Percentiles rank a stretch among this genome's conserved stretches.
phyloP scores from a whole-genome alignment of 495 filamentous ascomycete species.

The Hypoxylon fragiforme region DNA sequence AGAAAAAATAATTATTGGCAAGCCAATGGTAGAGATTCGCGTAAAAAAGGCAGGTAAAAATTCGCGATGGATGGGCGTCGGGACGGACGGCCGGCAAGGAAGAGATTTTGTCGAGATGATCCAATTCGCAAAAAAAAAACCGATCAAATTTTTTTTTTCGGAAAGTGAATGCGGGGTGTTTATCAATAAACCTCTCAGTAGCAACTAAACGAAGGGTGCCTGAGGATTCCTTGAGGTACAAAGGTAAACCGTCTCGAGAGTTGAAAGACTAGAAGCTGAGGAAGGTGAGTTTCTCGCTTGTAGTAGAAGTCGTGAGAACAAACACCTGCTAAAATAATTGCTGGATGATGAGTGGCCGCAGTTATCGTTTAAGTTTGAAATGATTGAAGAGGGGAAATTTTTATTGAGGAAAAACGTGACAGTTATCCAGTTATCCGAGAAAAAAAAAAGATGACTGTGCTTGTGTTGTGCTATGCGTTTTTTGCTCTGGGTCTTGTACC shows the following conservation, averaged over 20 bases:
- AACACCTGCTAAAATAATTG: constrained; percentile 14
- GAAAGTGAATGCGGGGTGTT: constrained; percentile 34
- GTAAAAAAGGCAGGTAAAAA: constrained; percentile 13
- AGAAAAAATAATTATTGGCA: constrained; percentile 4
- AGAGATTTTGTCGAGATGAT: constrained; percentile 19
- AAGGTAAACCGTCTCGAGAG: neutral
- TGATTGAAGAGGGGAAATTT: constrained; percentile 15
- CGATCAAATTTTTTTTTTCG: constrained; percentile 17
- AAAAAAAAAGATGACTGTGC: constrained; percentile 32
- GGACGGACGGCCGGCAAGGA: constrained; percentile 18
- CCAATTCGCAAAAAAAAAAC: constrained; percentile 29
- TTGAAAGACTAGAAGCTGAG: neutral
- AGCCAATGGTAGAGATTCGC: constrained; percentile 17
- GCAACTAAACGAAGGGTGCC: constrained; percentile 1
- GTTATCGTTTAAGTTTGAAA: constrained; percentile 19
- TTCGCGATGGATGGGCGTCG: constrained; percentile 14
- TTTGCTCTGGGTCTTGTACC: constrained; percentile 18
- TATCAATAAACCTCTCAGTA: constrained; percentile 20
- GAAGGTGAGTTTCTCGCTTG: neutral
- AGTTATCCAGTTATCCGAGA: too few relatives aligned
- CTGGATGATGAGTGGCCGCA: constrained; percentile 8
- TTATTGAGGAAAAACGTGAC: constrained; percentile 32
- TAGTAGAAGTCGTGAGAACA: constrained; percentile 7
- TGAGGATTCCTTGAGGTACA: neutral
- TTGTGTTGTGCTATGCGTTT: neutral